Evolutionary conservation across 768 basidiomycete species (phyloP).

Genomic region (Rhizopogon rudus): DNA sequence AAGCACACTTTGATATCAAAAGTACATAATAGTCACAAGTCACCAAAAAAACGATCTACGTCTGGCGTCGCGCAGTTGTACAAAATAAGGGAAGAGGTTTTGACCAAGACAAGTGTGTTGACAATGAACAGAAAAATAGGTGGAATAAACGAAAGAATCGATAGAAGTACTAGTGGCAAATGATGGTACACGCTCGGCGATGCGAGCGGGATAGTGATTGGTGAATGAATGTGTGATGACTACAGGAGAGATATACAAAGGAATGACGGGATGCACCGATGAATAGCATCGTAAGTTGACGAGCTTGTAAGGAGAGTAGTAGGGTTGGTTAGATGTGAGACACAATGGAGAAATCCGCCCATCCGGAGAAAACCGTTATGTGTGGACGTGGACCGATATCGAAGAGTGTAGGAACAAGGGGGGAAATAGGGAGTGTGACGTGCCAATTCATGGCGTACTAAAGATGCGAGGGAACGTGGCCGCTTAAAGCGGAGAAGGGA

Average conservation of each 20-base stretch:
- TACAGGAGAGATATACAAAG: not conserved
- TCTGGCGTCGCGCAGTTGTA: not conserved
- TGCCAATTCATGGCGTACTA: not conserved
- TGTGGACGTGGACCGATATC: not conserved
- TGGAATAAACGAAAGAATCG: not conserved
- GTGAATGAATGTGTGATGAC: slow-evolving; percentile 1
- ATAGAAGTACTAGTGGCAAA: not conserved
- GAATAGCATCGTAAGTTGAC: not conserved
- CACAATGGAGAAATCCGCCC: slow-evolving; percentile 2
- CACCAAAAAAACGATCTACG: too few relatives aligned
- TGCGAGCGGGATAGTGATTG: not conserved
- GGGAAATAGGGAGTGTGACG: not conserved
- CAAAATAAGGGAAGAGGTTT: not conserved
- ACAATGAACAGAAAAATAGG: not conserved
- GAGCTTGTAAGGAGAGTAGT: not conserved
- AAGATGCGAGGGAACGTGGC: not conserved
- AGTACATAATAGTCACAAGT: too few relatives aligned
- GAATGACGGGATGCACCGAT: not conserved
- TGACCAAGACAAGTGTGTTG: too few relatives aligned
- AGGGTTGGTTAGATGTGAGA: slow-evolving; percentile 1
- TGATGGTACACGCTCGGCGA: not conserved
- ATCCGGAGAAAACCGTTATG: not conserved
- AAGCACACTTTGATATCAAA: too few relatives aligned
- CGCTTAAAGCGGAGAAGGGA: not conserved
- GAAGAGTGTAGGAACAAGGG: not conserved